Evolutionary conservation across 129 eudicot species (phyloP).

Genomic region (Arctium lappa): DNA sequence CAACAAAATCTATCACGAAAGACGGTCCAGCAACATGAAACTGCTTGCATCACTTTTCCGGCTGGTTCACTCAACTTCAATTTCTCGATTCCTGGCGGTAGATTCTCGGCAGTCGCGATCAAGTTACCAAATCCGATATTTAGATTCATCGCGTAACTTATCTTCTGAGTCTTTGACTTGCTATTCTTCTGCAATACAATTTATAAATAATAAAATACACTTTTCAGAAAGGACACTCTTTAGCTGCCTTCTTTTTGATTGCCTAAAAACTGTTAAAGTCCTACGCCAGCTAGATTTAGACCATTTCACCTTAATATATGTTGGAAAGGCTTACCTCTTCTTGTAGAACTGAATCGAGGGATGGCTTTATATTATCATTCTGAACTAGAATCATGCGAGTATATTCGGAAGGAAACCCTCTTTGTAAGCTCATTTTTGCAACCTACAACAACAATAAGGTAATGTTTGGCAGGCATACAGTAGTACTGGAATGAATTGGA

Average conservation of each 20-base stretch:
- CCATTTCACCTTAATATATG: not conserved
- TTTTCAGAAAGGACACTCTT: not conserved
- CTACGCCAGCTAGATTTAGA: not conserved
- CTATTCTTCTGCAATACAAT: constrained; percentile 38
- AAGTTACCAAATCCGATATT: constrained; percentile 74
- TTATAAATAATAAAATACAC: not conserved
- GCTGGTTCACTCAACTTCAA: constrained; percentile 46
- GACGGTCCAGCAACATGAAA: constrained; percentile 42
- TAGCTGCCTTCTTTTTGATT: not conserved
- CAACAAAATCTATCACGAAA: constrained; percentile 56
- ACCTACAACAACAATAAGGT: constrained; percentile 38
- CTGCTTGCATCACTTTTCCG: constrained; percentile 49
- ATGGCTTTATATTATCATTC: constrained; percentile 37
- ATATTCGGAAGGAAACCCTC: constrained; percentile 79
- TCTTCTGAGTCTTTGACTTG: constrained; percentile 29
- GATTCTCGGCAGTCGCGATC: constrained; percentile 59
- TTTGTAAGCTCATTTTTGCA: constrained; percentile 64
- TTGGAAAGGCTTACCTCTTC: constrained; percentile 46
- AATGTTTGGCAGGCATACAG: not conserved
- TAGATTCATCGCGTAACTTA: constrained; percentile 32
- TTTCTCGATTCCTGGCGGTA: constrained; percentile 52
- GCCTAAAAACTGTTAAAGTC: not conserved
- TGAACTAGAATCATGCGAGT: constrained; percentile 57
- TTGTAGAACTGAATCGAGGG: constrained; percentile 20
- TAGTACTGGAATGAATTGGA: no score